phyloP scores from a whole-genome alignment of 148 eudicot species.

The Linanthus parryae region DNA sequence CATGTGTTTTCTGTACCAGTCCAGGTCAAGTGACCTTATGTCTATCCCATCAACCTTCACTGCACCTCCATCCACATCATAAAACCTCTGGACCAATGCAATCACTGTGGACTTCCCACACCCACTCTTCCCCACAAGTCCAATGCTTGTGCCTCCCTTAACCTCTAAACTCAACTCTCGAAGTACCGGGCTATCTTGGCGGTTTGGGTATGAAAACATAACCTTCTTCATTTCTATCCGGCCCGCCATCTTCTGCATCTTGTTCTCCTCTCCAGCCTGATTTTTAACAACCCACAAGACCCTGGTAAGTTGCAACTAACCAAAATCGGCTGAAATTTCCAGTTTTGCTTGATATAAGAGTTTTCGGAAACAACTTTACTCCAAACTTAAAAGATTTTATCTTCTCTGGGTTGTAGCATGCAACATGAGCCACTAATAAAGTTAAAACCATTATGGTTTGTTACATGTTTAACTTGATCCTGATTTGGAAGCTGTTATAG shows the following conservation, averaged over 20 bases:
- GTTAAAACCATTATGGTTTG: too few relatives aligned
- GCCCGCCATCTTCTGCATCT: slow-evolving; percentile 43
- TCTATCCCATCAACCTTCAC: slow-evolving; percentile 72
- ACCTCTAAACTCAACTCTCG: slow-evolving; percentile 60
- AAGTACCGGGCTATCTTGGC: slow-evolving; percentile 41
- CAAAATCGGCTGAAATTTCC: too few relatives aligned
- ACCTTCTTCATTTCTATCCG: slow-evolving; percentile 63
- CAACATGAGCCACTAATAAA: too few relatives aligned
- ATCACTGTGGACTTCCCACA: slow-evolving; percentile 93
- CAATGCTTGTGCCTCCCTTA: slow-evolving; percentile 69
- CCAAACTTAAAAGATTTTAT: too few relatives aligned
- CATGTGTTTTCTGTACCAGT: slow-evolving; percentile 67
- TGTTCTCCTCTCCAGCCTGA: slow-evolving; percentile 29
- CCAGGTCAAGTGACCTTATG: slow-evolving; percentile 50
- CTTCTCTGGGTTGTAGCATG: too few relatives aligned
- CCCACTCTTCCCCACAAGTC: slow-evolving; percentile 89
- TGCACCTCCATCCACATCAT: slow-evolving; percentile 60
- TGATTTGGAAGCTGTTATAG: too few relatives aligned
- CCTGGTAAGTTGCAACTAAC: too few relatives aligned
- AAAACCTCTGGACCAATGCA: slow-evolving; percentile 65
- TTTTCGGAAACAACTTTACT: too few relatives aligned
- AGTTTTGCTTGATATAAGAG: too few relatives aligned
- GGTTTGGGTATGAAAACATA: slow-evolving; percentile 68
- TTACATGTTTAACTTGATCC: too few relatives aligned
- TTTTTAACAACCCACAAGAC: background rate